A percentile compares a stretch with the other conserved stretches of the same genome.
These are phyloP conservation scores for Citrullus mucosospermus DNA, from an alignment of 306 rosid genomes.

Conservation along the genomic window DNA sequence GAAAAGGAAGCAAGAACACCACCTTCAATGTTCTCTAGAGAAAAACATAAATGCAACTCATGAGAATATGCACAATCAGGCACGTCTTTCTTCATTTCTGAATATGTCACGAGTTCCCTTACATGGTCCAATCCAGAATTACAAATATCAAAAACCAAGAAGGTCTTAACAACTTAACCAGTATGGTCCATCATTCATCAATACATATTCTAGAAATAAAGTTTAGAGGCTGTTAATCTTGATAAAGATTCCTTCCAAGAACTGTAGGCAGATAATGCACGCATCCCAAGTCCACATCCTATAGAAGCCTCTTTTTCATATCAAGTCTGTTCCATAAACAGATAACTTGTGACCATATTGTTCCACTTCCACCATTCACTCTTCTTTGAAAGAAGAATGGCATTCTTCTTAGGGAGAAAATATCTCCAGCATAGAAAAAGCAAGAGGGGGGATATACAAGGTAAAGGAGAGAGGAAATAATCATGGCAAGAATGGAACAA, in stretches of 20 bases:
- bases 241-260: slow-evolving; percentile 35
- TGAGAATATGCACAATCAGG: slow-evolving; percentile 17
- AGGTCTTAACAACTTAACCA: slow-evolving; percentile 15
- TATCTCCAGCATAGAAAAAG: slow-evolving; percentile 17
- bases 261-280: slow-evolving; percentile 30
- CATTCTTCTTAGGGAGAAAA: slow-evolving; percentile 19
- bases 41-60: slow-evolving; percentile 5
- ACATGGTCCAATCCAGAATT: slow-evolving; percentile 17
- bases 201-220: slow-evolving; percentile 10
- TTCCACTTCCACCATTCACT: slow-evolving; percentile 39
- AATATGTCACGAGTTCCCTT: slow-evolving; percentile 23
- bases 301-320: slow-evolving; percentile 57
- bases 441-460: background rate
- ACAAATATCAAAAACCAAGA: slow-evolving; percentile 3
- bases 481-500: background rate
- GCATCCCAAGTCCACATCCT: slow-evolving; percentile 54
- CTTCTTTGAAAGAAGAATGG: slow-evolving; percentile 28
- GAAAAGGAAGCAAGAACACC: background rate
- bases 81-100: slow-evolving; percentile 30
- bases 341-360: slow-evolving; percentile 49
- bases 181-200: slow-evolving; percentile 6
- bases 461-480: background rate
- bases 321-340: slow-evolving; percentile 68
- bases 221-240: slow-evolving; percentile 15
- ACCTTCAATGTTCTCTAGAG: slow-evolving; percentile 5